A percentile compares a stretch with the other conserved stretches of the same genome.
These are phyloP conservation scores for Periconia sp. DNA, from an alignment of 2,329 filamentous ascomycete genomes.

Conservation along the genomic window DNA sequence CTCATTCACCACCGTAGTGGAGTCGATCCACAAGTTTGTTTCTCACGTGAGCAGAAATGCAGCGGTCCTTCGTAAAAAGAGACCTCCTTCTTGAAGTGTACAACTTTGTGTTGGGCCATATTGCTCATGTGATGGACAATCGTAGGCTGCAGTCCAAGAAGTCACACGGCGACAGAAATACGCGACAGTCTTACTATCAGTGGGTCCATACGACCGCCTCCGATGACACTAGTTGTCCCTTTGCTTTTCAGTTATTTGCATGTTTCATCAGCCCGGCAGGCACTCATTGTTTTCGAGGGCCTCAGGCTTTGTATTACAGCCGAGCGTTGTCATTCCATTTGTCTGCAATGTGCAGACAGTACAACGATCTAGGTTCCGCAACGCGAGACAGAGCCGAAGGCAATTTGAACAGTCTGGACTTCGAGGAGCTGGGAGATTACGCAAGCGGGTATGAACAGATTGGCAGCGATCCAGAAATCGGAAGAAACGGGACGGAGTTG, in stretches of 20 bases:
- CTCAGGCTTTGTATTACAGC: slow-evolving; percentile 15
- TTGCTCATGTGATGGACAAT: too few relatives aligned
- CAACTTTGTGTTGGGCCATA: too few relatives aligned
- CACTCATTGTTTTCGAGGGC: slow-evolving; percentile 6
- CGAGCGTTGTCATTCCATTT: slow-evolving; percentile 18
- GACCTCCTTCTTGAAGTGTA: too few relatives aligned
- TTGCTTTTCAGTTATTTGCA: slow-evolving; percentile 20
- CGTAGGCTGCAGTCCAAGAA: slow-evolving; percentile 23
- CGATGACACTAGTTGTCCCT: slow-evolving; percentile 22
- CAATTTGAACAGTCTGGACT: slow-evolving; percentile 16
- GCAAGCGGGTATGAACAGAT: too few relatives aligned
- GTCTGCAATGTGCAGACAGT: slow-evolving; percentile 25
- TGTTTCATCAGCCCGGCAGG: slow-evolving; percentile 14
- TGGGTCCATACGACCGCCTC: slow-evolving; percentile 22
- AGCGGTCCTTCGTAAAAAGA: too few relatives aligned
- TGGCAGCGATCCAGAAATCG: too few relatives aligned
- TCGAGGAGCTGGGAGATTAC: neutral
- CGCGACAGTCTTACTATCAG: slow-evolving; percentile 3
- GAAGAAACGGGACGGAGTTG: too few relatives aligned
- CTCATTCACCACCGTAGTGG: too few relatives aligned
- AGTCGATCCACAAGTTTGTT: too few relatives aligned
- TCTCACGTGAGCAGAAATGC: too few relatives aligned
- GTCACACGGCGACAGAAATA: too few relatives aligned
- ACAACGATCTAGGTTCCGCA: slow-evolving; percentile 30
- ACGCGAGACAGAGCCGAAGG: slow-evolving; percentile 28